These are phyloP conservation scores for Blastosporella zonata DNA, from an alignment of 1,284 basidiomycete genomes.

Conservation along the genomic window DNA sequence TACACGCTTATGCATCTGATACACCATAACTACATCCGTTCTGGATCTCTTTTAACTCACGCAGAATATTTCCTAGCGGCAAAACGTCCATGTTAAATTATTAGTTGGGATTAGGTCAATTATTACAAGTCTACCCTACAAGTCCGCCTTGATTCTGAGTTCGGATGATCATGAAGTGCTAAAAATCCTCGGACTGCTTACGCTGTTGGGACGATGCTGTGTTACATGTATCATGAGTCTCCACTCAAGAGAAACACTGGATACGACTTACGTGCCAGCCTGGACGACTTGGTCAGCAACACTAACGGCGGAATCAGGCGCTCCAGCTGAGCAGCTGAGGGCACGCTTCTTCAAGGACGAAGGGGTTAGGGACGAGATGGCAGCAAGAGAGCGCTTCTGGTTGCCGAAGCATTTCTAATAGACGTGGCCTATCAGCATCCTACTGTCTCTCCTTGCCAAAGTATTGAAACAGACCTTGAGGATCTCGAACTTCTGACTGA, in stretches of 20 bases:
- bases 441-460: not conserved
- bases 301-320: not conserved
- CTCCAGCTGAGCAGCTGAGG: slow-evolving; percentile 13
- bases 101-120: not conserved
- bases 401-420: slow-evolving; percentile 25
- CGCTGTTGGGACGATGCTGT: slow-evolving; percentile 1
- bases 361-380: slow-evolving; percentile 3
- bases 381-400: slow-evolving; percentile 17
- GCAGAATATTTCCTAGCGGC: too few species aligned
- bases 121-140: not conserved
- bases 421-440: not conserved
- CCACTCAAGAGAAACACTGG: not conserved
- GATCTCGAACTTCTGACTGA: slow-evolving; percentile 33
- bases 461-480: slow-evolving; percentile 27
- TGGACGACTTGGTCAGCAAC: slow-evolving; percentile 16
- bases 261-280: slow-evolving; percentile 11
- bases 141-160: not conserved
- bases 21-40: too few species aligned
- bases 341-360: slow-evolving; percentile 11
- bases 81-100: not conserved
- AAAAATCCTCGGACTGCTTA: not conserved
- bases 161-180: not conserved
- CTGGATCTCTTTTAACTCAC: too few species aligned
- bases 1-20: not conserved
- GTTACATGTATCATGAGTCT: not conserved